Evolutionary conservation across 2,329 filamentous ascomycete genomes (phyloP), one percentile per base, ranked within the genome.

Genomic region (Colletotrichum abscissum): DNA sequence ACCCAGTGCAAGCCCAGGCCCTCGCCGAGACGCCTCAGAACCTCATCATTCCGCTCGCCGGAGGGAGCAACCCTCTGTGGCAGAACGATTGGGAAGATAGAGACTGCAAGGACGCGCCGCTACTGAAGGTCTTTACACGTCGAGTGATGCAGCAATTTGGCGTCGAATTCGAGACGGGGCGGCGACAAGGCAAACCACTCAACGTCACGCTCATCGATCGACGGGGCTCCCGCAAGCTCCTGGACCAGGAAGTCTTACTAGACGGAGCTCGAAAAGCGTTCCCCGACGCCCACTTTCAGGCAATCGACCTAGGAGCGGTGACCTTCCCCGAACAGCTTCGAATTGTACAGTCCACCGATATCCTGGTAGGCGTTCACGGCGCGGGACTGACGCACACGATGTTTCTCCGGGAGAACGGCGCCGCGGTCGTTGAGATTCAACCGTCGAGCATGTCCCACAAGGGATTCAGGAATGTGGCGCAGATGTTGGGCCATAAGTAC

Each of bases 301-400:
- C 16, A 19, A 42, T 42, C 38, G 82, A 86, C 74, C 84, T 86
- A 70, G 81, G 80, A 0, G 68, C 76, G n/a, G 69, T 84, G n/a
- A 65, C 83, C 7, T 80, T 86, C 55, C 46, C 64, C 0, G 78
- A 83, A 42, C 85, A 86, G 76, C 56, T 86, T 5, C 67, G 74
- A 9, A 49, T 83, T 1, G 78, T 80, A 11, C 80, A 78, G 16
- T 76, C 77, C 30, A 85, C 84, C 1, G 84, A 86, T 70, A 74
- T 86, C 19, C 78, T 87, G 9, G 80, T 85, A 6, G 84, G 84
- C 35, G 81, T 84, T 1, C 84, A 87, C 75, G 85, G 85, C 55
- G 84, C 84, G 0, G 85, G 83, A 0, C 76, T 86, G 19, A 83
- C 84, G 5, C 84, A 86, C 72, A 75, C 76, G 1, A 80, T 87